Evolutionary conservation across 2,329 filamentous ascomycete species (phyloP), one percentile per base, ranked within the genome.

Genomic region (Aspergillus glaucus): DNA sequence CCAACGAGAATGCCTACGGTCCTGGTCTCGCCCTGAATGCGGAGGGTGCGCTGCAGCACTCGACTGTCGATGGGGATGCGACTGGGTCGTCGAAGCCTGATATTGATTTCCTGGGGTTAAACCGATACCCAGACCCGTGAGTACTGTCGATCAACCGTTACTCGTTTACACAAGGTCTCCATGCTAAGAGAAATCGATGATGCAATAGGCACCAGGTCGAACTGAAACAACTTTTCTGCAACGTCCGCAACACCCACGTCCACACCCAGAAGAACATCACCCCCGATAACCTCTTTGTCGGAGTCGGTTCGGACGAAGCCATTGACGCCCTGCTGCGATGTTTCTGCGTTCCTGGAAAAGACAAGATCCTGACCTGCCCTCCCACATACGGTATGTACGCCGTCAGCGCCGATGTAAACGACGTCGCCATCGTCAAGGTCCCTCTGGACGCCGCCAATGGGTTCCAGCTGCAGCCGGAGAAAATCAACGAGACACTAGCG

Each of bases 341-440:
- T 70, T 98, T 98, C 75, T 98, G 93, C 72, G 75, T 82, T 1
- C 93, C 93, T 1, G 88, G 86, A 42, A 79, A 79, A 56, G 93
- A 98, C 72, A 89, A 87, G 65, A 94, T 98, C 65, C 80, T 98
- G 32, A 92, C 89, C 39, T 97, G 92, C 64, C 93, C 93, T 15
- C 93, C 93, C 1, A 98, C 93, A 0, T 98, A 98, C 68, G 93
- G 93, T 72, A 98, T 98, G 93, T 98, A 98, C 75, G 78, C 82
- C 43, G 93, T 98, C 15, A 94, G 88, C 6, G 93, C 93, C 1
- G 87, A 94, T 65, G 86, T 96, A 58, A 98, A 98, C 74, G 93
- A 97, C 64, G 78, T 98, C 17, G 79, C 79, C 42, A 81, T 97
- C 22, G 85, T 94, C 58, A 88, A 87, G 65, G 84, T 97, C n/a